These are phyloP conservation scores for Poronia punctata DNA, from an alignment of 495 filamentous ascomycete species.

Conservation along the genomic window DNA sequence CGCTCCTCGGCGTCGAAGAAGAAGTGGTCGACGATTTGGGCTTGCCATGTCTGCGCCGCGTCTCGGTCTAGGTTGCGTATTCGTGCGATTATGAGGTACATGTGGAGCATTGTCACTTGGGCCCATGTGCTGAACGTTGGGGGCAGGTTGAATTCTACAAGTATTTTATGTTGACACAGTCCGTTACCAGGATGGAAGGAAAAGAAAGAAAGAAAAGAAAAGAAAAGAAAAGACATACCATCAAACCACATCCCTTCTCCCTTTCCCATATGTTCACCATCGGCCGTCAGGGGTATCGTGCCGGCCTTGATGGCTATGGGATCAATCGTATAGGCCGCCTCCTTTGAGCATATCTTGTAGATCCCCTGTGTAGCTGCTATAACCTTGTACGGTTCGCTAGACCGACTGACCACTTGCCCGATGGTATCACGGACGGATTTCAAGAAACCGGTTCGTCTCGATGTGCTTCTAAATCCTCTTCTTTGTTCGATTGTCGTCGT, in stretches of 20 bases:
- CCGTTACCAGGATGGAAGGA: too few species aligned
- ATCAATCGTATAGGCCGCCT: slow-evolving; percentile 68
- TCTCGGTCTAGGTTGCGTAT: slow-evolving; percentile 65
- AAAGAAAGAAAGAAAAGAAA: slow-evolving; percentile 8
- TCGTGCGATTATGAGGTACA: slow-evolving; percentile 88
- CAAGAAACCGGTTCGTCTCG: slow-evolving; percentile 10
- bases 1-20: slow-evolving; percentile 84
- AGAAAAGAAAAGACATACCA: slow-evolving; percentile 42
- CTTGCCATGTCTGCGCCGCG: slow-evolving; percentile 31
- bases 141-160: slow-evolving; percentile 53
- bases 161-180: too few species aligned
- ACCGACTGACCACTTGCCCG: too few species aligned
- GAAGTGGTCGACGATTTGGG: slow-evolving; percentile 74
- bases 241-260: slow-evolving; percentile 77
- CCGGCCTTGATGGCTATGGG: slow-evolving; percentile 46
- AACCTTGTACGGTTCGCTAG: slow-evolving; percentile 65
- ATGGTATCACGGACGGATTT: slow-evolving; percentile 9
- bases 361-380: slow-evolving; percentile 72
- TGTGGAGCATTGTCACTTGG: slow-evolving; percentile 89
- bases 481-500: slow-evolving; percentile 8
- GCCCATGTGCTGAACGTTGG: slow-evolving; percentile 94
- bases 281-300: slow-evolving; percentile 55
- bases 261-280: slow-evolving; percentile 71
- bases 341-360: slow-evolving; percentile 66
- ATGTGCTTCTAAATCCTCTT: slow-evolving; percentile 17